A percentile compares a stretch with the other conserved stretches of the same genome.
Conservation (phyloP, 2,329 filamentous ascomycete genomes). For the Penicillium vulpinum region DNA sequence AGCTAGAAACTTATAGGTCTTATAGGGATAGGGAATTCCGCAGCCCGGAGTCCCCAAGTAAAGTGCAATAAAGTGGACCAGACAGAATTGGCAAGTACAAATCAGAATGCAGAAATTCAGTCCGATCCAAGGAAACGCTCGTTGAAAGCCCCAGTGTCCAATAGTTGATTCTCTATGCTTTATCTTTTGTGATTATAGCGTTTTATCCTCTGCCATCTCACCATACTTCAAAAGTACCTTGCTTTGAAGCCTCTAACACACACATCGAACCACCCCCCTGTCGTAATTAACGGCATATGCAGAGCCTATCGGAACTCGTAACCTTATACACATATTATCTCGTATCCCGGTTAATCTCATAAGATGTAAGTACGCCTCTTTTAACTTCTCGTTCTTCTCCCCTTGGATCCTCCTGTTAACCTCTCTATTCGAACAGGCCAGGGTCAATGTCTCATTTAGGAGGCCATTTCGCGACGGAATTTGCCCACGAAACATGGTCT, state of each 20-base stretch:
- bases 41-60: no score
- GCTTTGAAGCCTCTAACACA: not conserved
- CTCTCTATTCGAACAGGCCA: slow-evolving; percentile 18
- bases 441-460: slow-evolving; percentile 31
- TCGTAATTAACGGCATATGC: slow-evolving; percentile 16
- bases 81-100: slow-evolving; percentile 12
- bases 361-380: slow-evolving; percentile 19
- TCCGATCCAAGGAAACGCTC: slow-evolving; percentile 14
- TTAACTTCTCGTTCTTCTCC: slow-evolving; percentile 1
- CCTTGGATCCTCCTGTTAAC: slow-evolving; percentile 6
- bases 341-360: slow-evolving; percentile 9
- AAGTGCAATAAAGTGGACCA: slow-evolving; percentile 3
- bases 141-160: slow-evolving; percentile 1
- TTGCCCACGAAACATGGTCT: slow-evolving; percentile 43
- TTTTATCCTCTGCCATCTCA: slow-evolving; percentile 3
- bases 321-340: slow-evolving; percentile 10
- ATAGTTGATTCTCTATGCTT: not conserved
- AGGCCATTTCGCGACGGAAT: slow-evolving; percentile 29
- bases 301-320: slow-evolving; percentile 5
- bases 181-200: slow-evolving; percentile 16
- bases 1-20: not conserved
- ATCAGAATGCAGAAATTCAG: slow-evolving; percentile 1
- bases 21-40: not conserved
- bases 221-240: slow-evolving; percentile 12
- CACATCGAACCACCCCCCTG: slow-evolving; percentile 7